Conservation (phyloP, 768 basidiomycete genomes). For the Lentinula boryana region DNA sequence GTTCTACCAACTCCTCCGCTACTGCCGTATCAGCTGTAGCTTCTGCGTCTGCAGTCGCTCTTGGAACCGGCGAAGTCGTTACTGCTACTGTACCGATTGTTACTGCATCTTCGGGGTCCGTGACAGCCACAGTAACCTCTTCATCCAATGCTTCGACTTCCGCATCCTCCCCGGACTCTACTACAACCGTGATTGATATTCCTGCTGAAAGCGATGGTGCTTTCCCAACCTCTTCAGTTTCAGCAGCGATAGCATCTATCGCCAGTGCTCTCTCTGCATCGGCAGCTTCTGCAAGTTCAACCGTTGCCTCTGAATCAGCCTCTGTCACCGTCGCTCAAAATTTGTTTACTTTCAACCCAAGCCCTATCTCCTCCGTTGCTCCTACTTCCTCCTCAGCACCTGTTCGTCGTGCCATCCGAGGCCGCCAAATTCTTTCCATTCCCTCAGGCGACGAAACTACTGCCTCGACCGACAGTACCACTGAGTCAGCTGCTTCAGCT, state of each 20-base stretch:
- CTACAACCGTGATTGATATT: background rate
- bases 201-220: background rate
- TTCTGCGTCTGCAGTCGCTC: background rate
- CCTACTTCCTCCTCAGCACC: background rate
- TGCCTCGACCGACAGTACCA: background rate
- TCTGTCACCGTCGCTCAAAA: background rate
- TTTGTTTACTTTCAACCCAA: background rate
- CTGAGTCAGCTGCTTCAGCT: background rate
- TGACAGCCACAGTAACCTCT: background rate
- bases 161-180: background rate
- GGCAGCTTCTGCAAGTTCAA: background rate
- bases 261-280: background rate
- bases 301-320: background rate
- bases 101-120: background rate
- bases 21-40: background rate
- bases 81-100: background rate
- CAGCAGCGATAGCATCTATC: background rate
- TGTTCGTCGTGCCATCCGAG: background rate
- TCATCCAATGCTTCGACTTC: background rate
- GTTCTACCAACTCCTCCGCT: background rate
- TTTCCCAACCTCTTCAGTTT: background rate
- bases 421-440: background rate
- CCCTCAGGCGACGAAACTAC: background rate
- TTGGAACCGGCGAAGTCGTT: background rate
- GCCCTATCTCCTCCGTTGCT: background rate